Conservation (phyloP, 495 filamentous ascomycete species). For the Lophiostoma macrostomum region DNA sequence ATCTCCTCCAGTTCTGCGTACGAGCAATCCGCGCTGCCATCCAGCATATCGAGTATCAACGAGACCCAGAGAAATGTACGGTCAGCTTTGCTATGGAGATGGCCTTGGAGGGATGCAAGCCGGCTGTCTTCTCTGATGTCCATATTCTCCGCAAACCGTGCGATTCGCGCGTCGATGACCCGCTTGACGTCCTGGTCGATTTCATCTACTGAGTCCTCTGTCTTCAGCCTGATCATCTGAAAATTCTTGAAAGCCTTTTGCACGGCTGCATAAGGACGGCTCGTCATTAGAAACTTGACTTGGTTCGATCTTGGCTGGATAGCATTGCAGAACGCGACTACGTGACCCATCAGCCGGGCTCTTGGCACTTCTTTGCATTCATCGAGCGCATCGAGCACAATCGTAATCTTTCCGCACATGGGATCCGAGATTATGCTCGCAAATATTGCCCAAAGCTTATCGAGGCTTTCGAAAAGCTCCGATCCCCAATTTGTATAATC, state of each 20-base stretch:
- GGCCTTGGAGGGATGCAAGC: no score
- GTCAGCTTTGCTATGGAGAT: no score
- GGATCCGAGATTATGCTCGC: slow-evolving; percentile 35
- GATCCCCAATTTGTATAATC: background rate
- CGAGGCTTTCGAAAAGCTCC: background rate
- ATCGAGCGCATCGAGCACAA: slow-evolving; percentile 51
- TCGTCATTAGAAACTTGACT: slow-evolving; percentile 52
- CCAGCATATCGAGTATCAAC: no score
- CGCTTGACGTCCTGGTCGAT: no score
- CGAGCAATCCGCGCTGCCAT: no score
- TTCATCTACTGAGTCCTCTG: no score
- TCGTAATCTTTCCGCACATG: slow-evolving; percentile 47
- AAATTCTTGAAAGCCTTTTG: background rate
- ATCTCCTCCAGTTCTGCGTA: no score
- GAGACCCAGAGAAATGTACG: no score
- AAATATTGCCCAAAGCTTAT: slow-evolving; percentile 36
- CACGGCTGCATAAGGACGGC: slow-evolving; percentile 48
- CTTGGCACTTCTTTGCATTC: slow-evolving; percentile 35
- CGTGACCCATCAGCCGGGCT: slow-evolving; percentile 11
- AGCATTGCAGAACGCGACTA: background rate
- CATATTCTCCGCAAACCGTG: no score
- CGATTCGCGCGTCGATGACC: no score
- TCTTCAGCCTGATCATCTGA: background rate
- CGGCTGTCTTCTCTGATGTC: no score
- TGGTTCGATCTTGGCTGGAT: no score